Evolutionary conservation across 768 basidiomycete species (phyloP).

Genomic region (Gloeopeniophorella convolvens): DNA sequence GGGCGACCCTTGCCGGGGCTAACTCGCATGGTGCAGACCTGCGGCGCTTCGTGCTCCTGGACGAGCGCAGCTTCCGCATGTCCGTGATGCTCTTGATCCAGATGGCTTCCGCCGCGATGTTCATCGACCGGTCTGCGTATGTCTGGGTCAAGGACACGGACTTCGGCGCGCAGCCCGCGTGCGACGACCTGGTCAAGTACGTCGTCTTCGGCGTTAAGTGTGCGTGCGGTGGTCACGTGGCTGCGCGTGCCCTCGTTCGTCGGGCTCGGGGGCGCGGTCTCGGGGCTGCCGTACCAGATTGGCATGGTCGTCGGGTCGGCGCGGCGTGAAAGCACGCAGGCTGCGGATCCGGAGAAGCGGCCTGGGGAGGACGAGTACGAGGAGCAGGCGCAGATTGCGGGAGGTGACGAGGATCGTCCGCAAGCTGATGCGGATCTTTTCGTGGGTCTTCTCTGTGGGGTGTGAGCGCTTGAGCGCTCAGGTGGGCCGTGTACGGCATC

Average conservation of each 20-base stretch:
- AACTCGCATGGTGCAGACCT: too few species aligned
- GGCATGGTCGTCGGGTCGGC: not conserved
- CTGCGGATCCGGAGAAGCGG: too few species aligned
- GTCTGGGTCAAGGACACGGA: slow-evolving; percentile 1
- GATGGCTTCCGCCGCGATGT: not conserved
- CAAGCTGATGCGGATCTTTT: not conserved
- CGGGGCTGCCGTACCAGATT: slow-evolving; percentile 1
- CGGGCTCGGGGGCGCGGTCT: not conserved
- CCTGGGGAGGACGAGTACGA: too few species aligned
- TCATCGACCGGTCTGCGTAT: slow-evolving; percentile 1
- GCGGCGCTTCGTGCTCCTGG: not conserved
- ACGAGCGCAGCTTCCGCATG: not conserved
- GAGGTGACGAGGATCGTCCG: not conserved
- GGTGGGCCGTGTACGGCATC: slow-evolving; percentile 3
- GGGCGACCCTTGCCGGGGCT: too few species aligned
- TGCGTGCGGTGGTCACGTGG: not conserved
- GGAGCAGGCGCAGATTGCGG: too few species aligned
- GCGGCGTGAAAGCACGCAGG: too few species aligned
- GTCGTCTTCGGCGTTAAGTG: not conserved
- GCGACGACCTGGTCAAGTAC: slow-evolving; percentile 9
- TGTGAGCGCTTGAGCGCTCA: not conserved
- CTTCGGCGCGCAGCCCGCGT: slow-evolving; percentile 6
- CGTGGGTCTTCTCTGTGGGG: not conserved
- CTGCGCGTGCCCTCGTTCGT: slow-evolving; percentile 7
- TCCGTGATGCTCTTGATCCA: not conserved